Base-by-base conservation (phyloP, 2,329 filamentous ascomycete species). In the Apiospora malaysiana region DNA sequence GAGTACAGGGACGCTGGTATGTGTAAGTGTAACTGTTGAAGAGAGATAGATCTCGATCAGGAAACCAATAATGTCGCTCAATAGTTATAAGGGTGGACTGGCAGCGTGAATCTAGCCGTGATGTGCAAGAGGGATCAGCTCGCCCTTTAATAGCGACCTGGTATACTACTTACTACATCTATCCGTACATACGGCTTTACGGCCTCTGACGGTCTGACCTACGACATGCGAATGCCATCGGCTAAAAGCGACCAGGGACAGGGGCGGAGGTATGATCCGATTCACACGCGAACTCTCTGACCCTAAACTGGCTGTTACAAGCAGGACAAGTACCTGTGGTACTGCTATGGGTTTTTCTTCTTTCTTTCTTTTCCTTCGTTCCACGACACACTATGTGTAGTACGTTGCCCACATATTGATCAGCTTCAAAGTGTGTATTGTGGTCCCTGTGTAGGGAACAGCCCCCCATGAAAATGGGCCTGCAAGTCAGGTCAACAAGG, bases 401-500 rank as follows among this genome's bases (percentile, higher is more conserved):
- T 45, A 56, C 56, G 4, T 63, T 63, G 56, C 56, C 69, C 47
- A 67, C 59, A 71, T 68, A 32, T 47, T 70, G 46, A 68, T 42
- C 59, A 63, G 67, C 69, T 68, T 43, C 43, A 70, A 71, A 72
- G 66, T 71, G 46, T 70, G 69, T 72, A 69, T 70, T 71, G 71
- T 71, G 70, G 72, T 68, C 51, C 66, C 65, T 18, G 27, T 32
- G 56, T 63, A 63, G 27, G 43, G 67, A 68, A 68, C 23, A 27
- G 65, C 65, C 56, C 56, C 56, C 56, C 56, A 43, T 68, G 63
- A 66, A 63, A 63, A 63, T 40, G 49, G 69, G 66, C 67, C 66
- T 70, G 69, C 69, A 72, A 73, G 69, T 74, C 73, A 73, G 72
- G 73, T n/a, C n/a, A n/a, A n/a, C 56, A 27, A 51, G 66, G 43